Conservation (phyloP, 345 rosid species). For the Hibiscus trionum region DNA sequence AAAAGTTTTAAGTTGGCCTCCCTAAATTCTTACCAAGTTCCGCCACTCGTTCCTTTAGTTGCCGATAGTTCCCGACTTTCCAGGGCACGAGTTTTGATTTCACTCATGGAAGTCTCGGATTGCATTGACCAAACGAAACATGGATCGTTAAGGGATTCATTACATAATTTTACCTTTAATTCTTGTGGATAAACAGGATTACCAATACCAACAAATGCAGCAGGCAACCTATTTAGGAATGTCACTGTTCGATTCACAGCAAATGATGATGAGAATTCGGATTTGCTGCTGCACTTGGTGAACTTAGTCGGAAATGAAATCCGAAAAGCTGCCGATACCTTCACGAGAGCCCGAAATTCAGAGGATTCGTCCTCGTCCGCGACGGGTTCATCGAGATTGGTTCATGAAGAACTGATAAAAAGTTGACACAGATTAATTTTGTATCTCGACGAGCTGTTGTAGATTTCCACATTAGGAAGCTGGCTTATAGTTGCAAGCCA, state of each 20-base stretch:
- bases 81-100: conserved; percentile 15
- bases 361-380: conserved; percentile 4
- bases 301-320: conserved; percentile 1
- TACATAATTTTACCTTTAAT: conserved; percentile 8
- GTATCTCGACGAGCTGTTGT: no score
- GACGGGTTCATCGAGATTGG: not conserved
- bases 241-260: conserved; percentile 7
- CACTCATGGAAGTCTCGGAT: conserved; percentile 23
- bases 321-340: conserved; percentile 2
- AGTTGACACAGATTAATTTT: no score
- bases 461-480: no score
- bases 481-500: no score
- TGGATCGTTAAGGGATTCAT: conserved; percentile 8
- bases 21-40: no score
- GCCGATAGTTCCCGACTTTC: conserved; percentile 3
- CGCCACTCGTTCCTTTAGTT: no score
- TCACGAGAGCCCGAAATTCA: not conserved
- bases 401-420: not conserved
- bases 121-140: not conserved
- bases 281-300: conserved; percentile 15
- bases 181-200: conserved; percentile 10
- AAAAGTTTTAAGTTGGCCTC: no score
- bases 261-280: not conserved
- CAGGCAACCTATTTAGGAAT: conserved; percentile 5
- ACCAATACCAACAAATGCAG: not conserved